These are phyloP conservation scores for Fusarium acutatum DNA, from an alignment of 2,329 filamentous ascomycete genomes.

Conservation along the genomic window DNA sequence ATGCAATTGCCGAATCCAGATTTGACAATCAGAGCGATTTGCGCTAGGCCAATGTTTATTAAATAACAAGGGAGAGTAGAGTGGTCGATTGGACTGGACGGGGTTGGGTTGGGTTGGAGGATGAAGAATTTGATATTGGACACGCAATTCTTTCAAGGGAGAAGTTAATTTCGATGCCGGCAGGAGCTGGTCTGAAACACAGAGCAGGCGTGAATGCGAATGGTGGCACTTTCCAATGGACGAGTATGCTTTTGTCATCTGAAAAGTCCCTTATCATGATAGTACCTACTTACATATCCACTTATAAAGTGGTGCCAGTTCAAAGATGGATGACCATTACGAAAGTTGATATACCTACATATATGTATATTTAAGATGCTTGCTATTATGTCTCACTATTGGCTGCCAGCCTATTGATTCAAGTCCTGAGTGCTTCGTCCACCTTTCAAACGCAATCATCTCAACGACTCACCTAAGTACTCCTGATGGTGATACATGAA, in stretches of 20 bases:
- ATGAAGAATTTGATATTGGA: background rate
- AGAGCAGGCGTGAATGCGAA: background rate
- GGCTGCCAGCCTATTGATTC: background rate
- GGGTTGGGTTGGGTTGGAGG: background rate
- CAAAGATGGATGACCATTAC: background rate
- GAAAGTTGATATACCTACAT: background rate
- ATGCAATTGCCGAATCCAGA: slow-evolving; percentile 4
- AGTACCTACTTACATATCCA: background rate
- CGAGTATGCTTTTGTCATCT: background rate
- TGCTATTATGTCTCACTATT: background rate
- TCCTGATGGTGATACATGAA: background rate
- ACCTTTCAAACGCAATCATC: background rate
- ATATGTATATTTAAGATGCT: background rate
- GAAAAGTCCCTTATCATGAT: background rate
- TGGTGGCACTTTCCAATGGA: background rate
- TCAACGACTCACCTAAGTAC: background rate
- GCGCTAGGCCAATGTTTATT: background rate
- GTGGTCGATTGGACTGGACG: background rate
- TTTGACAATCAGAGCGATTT: background rate
- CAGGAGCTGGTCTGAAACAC: background rate
- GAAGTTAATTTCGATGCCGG: background rate
- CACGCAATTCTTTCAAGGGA: background rate
- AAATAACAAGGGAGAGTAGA: background rate
- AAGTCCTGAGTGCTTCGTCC: background rate
- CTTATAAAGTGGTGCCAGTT: background rate